A percentile compares a stretch with the other conserved stretches of the same genome.
phyloP scores from a whole-genome alignment of 768 basidiomycete genomes.

The Suillus placidus region DNA sequence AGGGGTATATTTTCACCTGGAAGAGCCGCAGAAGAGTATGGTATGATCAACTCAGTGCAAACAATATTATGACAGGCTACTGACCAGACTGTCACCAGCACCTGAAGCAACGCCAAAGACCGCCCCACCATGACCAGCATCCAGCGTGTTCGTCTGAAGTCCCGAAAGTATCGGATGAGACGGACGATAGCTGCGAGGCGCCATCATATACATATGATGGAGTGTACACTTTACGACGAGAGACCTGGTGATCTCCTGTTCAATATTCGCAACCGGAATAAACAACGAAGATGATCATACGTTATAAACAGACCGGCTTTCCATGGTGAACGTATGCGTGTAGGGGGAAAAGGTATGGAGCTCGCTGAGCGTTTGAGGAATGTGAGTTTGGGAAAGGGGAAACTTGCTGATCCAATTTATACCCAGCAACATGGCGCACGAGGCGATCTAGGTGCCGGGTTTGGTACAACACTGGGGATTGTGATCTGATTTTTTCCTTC shows the following conservation, averaged over 20 bases:
- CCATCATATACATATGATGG: conserved; percentile 24
- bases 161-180: conserved; percentile 25
- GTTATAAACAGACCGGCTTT: conserved; percentile 10
- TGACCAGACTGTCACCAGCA: conserved; percentile 24
- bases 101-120: conserved; percentile 26
- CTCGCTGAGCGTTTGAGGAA: background rate
- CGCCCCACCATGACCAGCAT: conserved; percentile 25
- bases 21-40: background rate
- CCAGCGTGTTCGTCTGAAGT: conserved; percentile 18
- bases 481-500: background rate
- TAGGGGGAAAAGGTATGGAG: conserved; percentile 1
- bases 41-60: background rate
- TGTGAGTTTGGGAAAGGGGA: background rate
- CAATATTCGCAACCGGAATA: background rate
- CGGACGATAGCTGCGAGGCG: conserved; percentile 29
- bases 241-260: conserved; percentile 9
- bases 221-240: conserved; percentile 10
- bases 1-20: background rate
- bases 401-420: background rate
- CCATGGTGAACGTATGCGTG: background rate
- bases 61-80: background rate
- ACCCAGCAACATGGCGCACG: background rate
- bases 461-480: background rate
- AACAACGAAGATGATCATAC: conserved; percentile 12
- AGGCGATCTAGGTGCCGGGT: background rate